Evolutionary conservation across 768 basidiomycete genomes (phyloP), one percentile per base, ranked within the genome.

Genomic region (Pleurotus giganteus): DNA sequence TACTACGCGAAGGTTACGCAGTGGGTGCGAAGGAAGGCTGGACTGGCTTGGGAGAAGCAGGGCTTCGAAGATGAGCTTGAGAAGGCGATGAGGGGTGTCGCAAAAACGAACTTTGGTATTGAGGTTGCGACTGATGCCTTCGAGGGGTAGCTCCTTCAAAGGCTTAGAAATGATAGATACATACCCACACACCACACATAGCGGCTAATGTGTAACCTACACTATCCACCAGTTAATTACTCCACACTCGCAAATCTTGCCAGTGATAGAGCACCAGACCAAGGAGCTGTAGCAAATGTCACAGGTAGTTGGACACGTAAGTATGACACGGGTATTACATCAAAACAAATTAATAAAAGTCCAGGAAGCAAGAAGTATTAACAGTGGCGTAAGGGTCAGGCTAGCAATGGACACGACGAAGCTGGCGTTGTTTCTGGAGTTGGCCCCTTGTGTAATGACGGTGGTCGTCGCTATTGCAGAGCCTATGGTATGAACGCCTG

Each of bases 11-110:
- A 79, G 58, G 51, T 85, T 5, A 66, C 79, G 47, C 78, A 80
- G 57, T 79, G 83, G 79, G 55, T 79, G 15, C 73, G 71, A 47
- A 61, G 50, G 15, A 58, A 61, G 27, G 60, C 84, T 36, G 78
- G 80, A 39, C 67, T 79, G 58, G 59, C 55, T 27, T 41, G 39
- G 49, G 54, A 59, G 34, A 68, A 65, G 71, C 74, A 61, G 60
- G 85, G 81, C 17, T 91, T 94, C 62, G 93, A 96, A 68, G 89
- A 91, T 57, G 84, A 89, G 66, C 66, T 96, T 51, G 91, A 96
- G 77, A 74, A 75, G 59, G 80, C 83, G 26, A 84, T 93, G 76
- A 73, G 83, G 42, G 81, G 76, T 8, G 81, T 93, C 68, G 91
- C 91, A n/a, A 86, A 83, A 65, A 82, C 80, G 44, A 87, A 84